Evolutionary conservation across 2,329 filamentous ascomycete species (phyloP).

Genomic region (Samsoniella hepiali): DNA sequence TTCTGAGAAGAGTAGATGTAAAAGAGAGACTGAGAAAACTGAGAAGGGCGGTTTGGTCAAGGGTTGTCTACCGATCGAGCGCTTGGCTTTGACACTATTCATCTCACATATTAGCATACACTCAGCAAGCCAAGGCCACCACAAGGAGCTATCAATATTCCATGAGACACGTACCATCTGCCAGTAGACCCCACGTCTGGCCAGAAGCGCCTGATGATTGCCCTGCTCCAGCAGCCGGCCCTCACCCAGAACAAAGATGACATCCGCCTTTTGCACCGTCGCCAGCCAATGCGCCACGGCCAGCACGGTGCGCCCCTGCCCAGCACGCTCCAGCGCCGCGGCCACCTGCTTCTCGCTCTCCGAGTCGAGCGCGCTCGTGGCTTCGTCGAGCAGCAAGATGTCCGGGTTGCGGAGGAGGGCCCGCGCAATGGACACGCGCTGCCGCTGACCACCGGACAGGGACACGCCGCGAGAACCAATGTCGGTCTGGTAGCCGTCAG

Average conservation of each 20-base stretch:
- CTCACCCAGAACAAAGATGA: conserved; percentile 73
- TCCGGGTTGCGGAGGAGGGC: conserved; percentile 63
- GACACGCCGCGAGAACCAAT: conserved; percentile 65
- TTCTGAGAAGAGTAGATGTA: no score
- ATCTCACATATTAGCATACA: conserved; percentile 25
- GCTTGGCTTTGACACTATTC: conserved; percentile 56
- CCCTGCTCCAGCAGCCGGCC: conserved; percentile 55
- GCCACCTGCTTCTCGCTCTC: conserved; percentile 61
- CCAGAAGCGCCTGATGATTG: conserved; percentile 50
- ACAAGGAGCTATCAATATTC: no score
- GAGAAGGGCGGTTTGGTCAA: no score
- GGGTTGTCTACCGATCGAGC: conserved; percentile 43
- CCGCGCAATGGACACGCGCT: conserved; percentile 66
- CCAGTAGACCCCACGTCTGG: conserved; percentile 53
- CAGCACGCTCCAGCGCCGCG: conserved; percentile 62
- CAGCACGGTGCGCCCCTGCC: conserved; percentile 61
- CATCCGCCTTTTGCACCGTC: conserved; percentile 73
- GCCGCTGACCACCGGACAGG: conserved; percentile 67
- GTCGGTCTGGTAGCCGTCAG: conserved; percentile 64
- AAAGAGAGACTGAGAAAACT: no score
- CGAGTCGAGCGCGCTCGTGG: conserved; percentile 66
- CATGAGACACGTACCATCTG: conserved; percentile 47
- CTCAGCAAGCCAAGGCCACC: background rate
- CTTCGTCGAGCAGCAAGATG: conserved; percentile 68
- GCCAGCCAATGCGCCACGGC: conserved; percentile 75